Evolutionary conservation across 2,329 filamentous ascomycete species (phyloP), one percentile per base, ranked within the genome.

Genomic region (Arthrinium phaeospermum): DNA sequence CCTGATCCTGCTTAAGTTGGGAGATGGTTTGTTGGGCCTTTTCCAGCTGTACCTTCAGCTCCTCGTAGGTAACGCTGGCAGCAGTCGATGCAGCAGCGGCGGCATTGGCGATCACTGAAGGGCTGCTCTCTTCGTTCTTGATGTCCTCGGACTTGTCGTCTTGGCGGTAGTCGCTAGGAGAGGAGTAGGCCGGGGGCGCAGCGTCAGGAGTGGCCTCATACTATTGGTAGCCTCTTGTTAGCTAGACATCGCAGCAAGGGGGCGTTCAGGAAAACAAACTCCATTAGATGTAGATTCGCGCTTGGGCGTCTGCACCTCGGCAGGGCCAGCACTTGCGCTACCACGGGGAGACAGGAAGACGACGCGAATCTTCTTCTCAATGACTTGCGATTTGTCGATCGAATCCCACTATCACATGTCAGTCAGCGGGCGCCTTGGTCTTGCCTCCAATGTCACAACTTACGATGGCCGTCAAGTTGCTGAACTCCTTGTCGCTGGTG

Each of bases 351-450:
- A 83, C 57, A 98, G 87, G 88, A 96, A 99, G 77, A 88, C 89
- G 75, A 99, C 96, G 67, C 96, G 92, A 77, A 99, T 99, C 88
- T 98, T 99, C 86, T 92, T 94, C 87, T 99, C 96, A 79, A 95
- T 91, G 73, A 99, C 92, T 30, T 89, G 87, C 19, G 88, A 87
- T 85, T 97, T 98, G 72, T 93, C 89, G 13, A 86, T 96, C 86
- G 81, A 93, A 86, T 89, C 90, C 91, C 95, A 97, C 93, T 96
- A 78, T 73, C 27, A 37, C 27, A 47, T 47, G 76, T 68, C 73
- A 78, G 76, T 74, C 78, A 70, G 78, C 76, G 74, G 77, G 71
- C 19, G 30, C 71, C 47, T 75, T 69, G 75, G 73, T 30, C 27
- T 47, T 41, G 67, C 49, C 46, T 37, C 83, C 53, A 16, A 45